These are phyloP conservation scores for Aspergillus ochraceoroseus DNA, from an alignment of 2,329 filamentous ascomycete species.

Conservation along the genomic window DNA sequence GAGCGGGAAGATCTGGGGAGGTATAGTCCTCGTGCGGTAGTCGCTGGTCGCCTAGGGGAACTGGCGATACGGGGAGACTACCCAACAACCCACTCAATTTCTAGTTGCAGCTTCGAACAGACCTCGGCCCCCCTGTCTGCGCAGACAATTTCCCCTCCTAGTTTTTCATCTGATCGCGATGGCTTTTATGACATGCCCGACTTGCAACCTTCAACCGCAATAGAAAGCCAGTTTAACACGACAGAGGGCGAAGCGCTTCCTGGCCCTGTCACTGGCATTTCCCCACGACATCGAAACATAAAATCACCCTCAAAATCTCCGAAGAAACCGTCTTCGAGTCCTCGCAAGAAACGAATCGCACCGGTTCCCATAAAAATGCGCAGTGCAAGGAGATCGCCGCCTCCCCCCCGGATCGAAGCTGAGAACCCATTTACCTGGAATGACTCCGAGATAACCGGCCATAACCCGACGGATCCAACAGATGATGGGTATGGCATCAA, in stretches of 20 bases:
- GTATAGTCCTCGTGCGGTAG: constrained; percentile 38
- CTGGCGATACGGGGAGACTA: constrained; percentile 38
- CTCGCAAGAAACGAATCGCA: constrained; percentile 25
- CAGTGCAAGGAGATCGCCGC: constrained; percentile 33
- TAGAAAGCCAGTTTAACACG: not conserved
- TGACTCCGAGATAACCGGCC: constrained; percentile 59
- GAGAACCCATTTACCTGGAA: constrained; percentile 49
- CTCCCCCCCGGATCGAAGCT: constrained; percentile 23
- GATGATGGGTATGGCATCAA: constrained; percentile 62
- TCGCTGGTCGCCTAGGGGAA: constrained; percentile 39
- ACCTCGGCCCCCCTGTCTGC: constrained; percentile 8
- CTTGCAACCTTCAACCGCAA: constrained; percentile 11
- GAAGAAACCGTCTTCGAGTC: constrained; percentile 18
- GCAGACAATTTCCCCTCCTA: constrained; percentile 17
- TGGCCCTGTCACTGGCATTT: constrained; percentile 12
- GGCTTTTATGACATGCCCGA: constrained; percentile 21
- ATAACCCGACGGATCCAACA: constrained; percentile 52
- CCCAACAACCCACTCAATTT: constrained; percentile 17
- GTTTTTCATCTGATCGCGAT: constrained; percentile 9
- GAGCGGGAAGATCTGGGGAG: constrained; percentile 33
- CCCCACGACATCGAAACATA: constrained; percentile 8
- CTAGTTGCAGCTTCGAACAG: constrained; percentile 15
- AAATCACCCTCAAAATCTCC: constrained; percentile 18
- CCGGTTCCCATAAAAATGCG: constrained; percentile 24
- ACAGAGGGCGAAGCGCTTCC: not conserved